Conservation (phyloP, 2,329 filamentous ascomycete genomes). For the Hysterium pulicare region DNA sequence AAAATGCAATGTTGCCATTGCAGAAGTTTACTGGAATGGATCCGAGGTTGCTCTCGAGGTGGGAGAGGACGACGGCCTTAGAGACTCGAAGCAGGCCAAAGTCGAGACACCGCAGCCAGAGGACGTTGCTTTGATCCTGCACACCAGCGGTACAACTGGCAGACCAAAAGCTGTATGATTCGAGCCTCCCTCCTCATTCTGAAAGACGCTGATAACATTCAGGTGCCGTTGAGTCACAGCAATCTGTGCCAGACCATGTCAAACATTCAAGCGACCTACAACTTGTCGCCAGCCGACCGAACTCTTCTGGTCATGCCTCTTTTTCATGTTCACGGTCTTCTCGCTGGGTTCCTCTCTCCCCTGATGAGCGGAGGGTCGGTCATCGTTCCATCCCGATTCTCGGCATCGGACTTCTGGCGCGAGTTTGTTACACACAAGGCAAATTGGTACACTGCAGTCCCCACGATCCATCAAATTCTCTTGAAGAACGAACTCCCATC, state of each 20-base stretch:
- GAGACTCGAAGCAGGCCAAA: conserved; percentile 40
- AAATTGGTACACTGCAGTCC: conserved; percentile 82
- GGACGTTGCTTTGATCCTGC: conserved; percentile 70
- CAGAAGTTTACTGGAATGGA: conserved; percentile 71
- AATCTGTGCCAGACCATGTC: conserved; percentile 55
- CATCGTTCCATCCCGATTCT: conserved; percentile 70
- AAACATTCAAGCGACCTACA: conserved; percentile 71
- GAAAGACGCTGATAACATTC: neutral
- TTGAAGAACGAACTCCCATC: conserved; percentile 64
- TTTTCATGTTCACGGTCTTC: conserved; percentile 78
- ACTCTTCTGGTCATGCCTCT: conserved; percentile 80
- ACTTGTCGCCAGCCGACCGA: conserved; percentile 63
- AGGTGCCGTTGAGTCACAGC: conserved; percentile 67
- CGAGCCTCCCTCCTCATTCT: neutral
- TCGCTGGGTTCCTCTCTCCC: conserved; percentile 71
- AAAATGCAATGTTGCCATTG: conserved; percentile 69
- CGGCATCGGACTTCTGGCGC: conserved; percentile 70
- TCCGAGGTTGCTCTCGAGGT: conserved; percentile 66
- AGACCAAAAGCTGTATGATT: conserved; percentile 62
- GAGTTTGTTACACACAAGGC: conserved; percentile 66
- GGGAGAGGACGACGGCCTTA: conserved; percentile 64
- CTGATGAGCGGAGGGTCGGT: conserved; percentile 68
- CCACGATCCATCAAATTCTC: conserved; percentile 79
- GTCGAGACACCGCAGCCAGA: conserved; percentile 58
- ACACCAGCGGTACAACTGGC: conserved; percentile 75